These are phyloP conservation scores for Cytospora piceae DNA, from an alignment of 2,329 filamentous ascomycete genomes.

Conservation along the genomic window DNA sequence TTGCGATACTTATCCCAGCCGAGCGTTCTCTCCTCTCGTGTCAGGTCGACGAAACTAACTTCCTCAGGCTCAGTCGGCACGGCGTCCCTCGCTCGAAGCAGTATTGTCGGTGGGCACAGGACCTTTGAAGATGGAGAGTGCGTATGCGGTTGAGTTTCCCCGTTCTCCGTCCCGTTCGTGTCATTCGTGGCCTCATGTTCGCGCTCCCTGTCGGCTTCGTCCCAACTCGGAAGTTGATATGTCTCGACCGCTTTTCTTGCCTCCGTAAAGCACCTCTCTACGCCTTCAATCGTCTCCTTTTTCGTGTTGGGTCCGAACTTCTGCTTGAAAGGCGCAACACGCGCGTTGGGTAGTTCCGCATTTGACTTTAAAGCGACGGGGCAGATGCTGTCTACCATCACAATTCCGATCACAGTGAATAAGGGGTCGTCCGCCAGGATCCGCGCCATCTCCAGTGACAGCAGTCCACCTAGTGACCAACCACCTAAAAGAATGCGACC, in stretches of 20 bases:
- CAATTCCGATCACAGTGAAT: constrained; percentile 51
- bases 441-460: constrained; percentile 55
- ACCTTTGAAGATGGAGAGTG: constrained; percentile 16
- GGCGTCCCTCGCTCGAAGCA: constrained; percentile 50
- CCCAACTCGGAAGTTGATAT: constrained; percentile 49
- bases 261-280: constrained; percentile 47
- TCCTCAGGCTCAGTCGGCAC: constrained; percentile 41
- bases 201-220: constrained; percentile 23
- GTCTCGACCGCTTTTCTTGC: constrained; percentile 45
- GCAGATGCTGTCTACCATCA: constrained; percentile 57
- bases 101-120: constrained; percentile 45
- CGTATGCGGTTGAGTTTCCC: not conserved
- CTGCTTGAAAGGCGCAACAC: constrained; percentile 35
- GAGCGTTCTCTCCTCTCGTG: constrained; percentile 46
- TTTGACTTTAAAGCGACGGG: constrained; percentile 28
- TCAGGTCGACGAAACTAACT: constrained; percentile 46
- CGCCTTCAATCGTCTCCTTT: constrained; percentile 36
- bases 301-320: constrained; percentile 38
- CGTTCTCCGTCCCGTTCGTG: not conserved
- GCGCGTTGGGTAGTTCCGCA: constrained; percentile 32
- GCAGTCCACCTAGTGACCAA: constrained; percentile 58
- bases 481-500: constrained; percentile 59
- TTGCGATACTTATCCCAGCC: constrained; percentile 55
- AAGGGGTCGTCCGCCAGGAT: constrained; percentile 43
- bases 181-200: not conserved